A percentile compares a stretch with the other conserved stretches of the same genome.
Conservation (phyloP, 306 rosid species). For the Quercus variabilis region DNA sequence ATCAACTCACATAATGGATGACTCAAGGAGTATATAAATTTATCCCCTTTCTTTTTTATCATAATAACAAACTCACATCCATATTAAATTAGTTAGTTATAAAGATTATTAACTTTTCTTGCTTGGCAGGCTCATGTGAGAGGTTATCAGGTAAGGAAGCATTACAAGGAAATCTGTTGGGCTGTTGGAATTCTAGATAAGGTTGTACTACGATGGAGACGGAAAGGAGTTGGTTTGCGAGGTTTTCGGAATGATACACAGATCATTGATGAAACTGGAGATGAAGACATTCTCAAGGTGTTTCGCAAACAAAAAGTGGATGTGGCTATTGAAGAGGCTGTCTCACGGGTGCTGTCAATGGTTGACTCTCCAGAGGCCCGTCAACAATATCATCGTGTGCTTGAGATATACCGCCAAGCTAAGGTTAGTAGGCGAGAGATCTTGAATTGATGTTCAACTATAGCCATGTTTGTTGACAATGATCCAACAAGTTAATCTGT, state of each 20-base stretch:
- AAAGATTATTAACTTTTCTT: background rate
- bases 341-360: constrained; percentile 78
- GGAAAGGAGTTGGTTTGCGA: constrained; percentile 77
- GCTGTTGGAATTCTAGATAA: constrained; percentile 86
- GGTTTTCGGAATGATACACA: constrained; percentile 49
- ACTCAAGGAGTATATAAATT: background rate
- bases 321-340: constrained; percentile 61
- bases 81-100: background rate
- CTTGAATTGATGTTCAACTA: background rate
- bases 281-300: constrained; percentile 78
- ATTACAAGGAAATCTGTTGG: constrained; percentile 77
- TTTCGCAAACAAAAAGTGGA: constrained; percentile 82
- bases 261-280: constrained; percentile 53
- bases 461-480: background rate
- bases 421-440: constrained; percentile 47
- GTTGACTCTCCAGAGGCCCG: constrained; percentile 66
- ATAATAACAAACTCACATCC: background rate
- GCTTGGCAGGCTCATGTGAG: constrained; percentile 83
- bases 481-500: background rate
- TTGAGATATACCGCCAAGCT: constrained; percentile 60
- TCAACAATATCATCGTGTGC: constrained; percentile 79
- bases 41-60: background rate
- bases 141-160: constrained; percentile 83
- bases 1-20: background rate
- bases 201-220: constrained; percentile 86